These are phyloP conservation scores for Umbelopsis sp. DNA, from an alignment of 192 early-diverging fungal species.

Conservation along the genomic window DNA sequence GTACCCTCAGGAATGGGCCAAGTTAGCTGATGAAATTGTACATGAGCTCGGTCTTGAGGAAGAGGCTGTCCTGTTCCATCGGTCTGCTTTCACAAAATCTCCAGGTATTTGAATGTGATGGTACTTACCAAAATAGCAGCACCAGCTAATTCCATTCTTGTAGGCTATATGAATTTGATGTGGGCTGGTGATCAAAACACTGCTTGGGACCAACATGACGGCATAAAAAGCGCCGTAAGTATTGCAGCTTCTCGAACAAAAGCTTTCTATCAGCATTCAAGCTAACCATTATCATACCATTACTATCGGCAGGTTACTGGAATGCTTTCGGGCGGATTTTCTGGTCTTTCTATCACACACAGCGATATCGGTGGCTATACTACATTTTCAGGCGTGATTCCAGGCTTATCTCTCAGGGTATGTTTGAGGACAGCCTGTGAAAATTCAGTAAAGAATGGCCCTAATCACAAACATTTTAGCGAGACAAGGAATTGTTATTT, in stretches of 20 bases:
- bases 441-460: not conserved
- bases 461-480: not conserved
- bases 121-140: not conserved
- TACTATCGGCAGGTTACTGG: constrained; percentile 33
- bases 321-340: constrained; percentile 42
- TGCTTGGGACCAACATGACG: constrained; percentile 45
- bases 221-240: constrained; percentile 47
- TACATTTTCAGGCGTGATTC: constrained; percentile 23
- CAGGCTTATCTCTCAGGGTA: constrained; percentile 32
- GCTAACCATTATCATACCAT: not conserved
- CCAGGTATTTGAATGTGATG: constrained; percentile 22
- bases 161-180: constrained; percentile 32
- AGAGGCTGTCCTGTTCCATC: constrained; percentile 36
- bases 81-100: constrained; percentile 35
- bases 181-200: constrained; percentile 49
- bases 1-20: constrained; percentile 43
- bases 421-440: not conserved
- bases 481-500: constrained; percentile 34
- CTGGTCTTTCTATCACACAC: constrained; percentile 41
- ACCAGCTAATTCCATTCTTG: not conserved
- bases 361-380: constrained; percentile 46
- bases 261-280: not conserved
- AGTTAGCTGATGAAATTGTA: constrained; percentile 32
- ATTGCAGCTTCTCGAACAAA: not conserved
- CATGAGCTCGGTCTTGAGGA: constrained; percentile 32